Percentiles rank a stretch among this genome's conserved stretches.
phyloP scores from a whole-genome alignment of 352 stramenopile species.

The Phytophthora sp. region DNA sequence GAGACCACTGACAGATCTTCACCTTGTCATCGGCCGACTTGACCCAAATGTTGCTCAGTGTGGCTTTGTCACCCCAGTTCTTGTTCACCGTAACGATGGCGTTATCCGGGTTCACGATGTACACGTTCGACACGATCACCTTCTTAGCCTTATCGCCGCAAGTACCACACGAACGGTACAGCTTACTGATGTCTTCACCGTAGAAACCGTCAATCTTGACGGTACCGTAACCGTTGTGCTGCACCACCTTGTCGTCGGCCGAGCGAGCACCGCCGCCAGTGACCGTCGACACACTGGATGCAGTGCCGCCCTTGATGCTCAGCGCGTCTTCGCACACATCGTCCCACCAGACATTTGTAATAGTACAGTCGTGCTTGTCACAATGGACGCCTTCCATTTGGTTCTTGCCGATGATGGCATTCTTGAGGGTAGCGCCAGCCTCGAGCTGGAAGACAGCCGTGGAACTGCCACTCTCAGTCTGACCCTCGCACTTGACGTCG shows the following conservation, averaged over 20 bases:
- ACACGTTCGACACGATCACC: constrained; percentile 39
- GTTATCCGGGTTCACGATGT: constrained; percentile 38
- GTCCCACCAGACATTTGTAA: constrained; percentile 25
- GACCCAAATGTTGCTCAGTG: constrained; percentile 43
- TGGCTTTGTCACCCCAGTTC: too few relatives aligned
- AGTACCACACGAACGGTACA: too few relatives aligned
- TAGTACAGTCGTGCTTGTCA: constrained; percentile 21
- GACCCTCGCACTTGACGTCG: constrained; percentile 43
- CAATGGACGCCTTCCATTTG: constrained; percentile 22
- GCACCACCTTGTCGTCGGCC: constrained; percentile 51
- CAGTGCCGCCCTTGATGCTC: constrained; percentile 41
- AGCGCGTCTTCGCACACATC: constrained; percentile 32
- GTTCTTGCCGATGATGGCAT: constrained; percentile 24
- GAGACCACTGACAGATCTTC: constrained; percentile 39
- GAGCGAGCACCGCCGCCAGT: constrained; percentile 32
- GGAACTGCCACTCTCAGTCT: constrained; percentile 24
- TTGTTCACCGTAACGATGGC: too few relatives aligned
- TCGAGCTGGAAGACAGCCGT: constrained; percentile 46
- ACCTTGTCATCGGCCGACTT: constrained; percentile 11
- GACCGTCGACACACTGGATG: constrained; percentile 34
- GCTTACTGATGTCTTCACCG: constrained; percentile 21
- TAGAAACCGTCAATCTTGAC: constrained; percentile 23
- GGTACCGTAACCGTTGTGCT: constrained; percentile 33
- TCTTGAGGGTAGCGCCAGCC: constrained; percentile 19
- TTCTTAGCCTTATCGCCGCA: constrained; percentile 33